These are phyloP conservation scores for Metarhizium humberi DNA, from an alignment of 2,329 filamentous ascomycete species.

Conservation along the genomic window DNA sequence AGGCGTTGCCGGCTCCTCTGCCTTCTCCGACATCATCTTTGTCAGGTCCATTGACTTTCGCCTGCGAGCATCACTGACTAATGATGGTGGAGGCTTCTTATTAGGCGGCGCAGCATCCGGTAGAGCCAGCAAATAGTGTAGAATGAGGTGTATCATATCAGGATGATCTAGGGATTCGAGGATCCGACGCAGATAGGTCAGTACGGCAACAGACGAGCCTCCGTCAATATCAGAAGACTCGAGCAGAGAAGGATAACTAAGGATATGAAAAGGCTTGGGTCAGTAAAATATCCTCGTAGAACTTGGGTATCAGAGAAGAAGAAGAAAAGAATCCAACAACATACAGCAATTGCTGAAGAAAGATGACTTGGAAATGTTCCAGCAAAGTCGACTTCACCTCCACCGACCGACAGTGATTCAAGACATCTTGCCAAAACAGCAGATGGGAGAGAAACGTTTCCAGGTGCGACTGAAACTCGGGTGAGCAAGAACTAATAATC, in stretches of 20 bases:
- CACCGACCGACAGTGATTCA: conserved; percentile 86
- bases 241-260: conserved; percentile 83
- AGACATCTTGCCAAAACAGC: conserved; percentile 94
- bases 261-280: not conserved
- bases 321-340: conserved; percentile 18
- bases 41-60: conserved; percentile 85
- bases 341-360: conserved; percentile 85
- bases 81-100: conserved; percentile 32
- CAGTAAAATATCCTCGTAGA: not conserved
- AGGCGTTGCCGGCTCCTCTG: conserved; percentile 67
- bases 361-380: conserved; percentile 95
- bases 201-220: conserved; percentile 88
- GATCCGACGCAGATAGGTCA: conserved; percentile 86
- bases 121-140: conserved; percentile 83
- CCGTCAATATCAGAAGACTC: conserved; percentile 97
- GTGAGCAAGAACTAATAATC: conserved; percentile 63
- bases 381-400: conserved; percentile 90
- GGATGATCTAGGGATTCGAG: conserved; percentile 86
- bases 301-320: too few species aligned
- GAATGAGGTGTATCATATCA: conserved; percentile 86
- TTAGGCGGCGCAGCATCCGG: conserved; percentile 42
- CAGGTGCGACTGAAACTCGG: conserved; percentile 75
- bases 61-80: conserved; percentile 61
- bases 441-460: conserved; percentile 92
- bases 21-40: conserved; percentile 65